Percentiles rank a stretch among this genome's conserved stretches.
Conservation (phyloP, 116 monocot genomes). For the Cymodocea nodosa region DNA sequence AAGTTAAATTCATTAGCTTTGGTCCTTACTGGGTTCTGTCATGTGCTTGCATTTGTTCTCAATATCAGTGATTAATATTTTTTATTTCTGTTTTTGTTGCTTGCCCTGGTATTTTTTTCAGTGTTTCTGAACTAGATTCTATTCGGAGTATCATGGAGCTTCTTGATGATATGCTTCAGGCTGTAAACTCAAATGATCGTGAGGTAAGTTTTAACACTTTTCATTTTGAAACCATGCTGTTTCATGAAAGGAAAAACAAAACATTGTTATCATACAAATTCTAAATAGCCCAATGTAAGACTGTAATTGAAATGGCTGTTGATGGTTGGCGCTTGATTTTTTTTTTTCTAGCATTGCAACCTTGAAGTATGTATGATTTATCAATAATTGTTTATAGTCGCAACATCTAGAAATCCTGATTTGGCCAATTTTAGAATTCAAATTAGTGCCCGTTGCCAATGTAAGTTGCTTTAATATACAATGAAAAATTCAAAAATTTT, state of each 20-base stretch:
- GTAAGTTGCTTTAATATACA: no score
- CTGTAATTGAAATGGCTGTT: no score
- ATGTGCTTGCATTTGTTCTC: neutral
- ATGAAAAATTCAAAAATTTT: no score
- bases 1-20: neutral
- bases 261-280: neutral
- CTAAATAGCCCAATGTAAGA: no score
- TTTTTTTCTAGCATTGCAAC: no score
- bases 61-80: neutral
- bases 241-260: neutral
- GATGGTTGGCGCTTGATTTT: no score
- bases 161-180: constrained; percentile 76
- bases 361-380: no score
- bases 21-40: neutral
- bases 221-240: neutral
- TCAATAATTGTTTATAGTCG: no score
- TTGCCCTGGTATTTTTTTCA: constrained; percentile 11
- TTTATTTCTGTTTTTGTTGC: neutral
- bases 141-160: constrained; percentile 53
- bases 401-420: no score
- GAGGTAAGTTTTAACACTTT: constrained; percentile 24
- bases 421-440: no score
- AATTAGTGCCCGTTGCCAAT: no score
- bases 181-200: constrained; percentile 55
- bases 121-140: constrained; percentile 55